phyloP scores from a whole-genome alignment of 306 rosid genomes.

The Hippophae gyantsensis region DNA sequence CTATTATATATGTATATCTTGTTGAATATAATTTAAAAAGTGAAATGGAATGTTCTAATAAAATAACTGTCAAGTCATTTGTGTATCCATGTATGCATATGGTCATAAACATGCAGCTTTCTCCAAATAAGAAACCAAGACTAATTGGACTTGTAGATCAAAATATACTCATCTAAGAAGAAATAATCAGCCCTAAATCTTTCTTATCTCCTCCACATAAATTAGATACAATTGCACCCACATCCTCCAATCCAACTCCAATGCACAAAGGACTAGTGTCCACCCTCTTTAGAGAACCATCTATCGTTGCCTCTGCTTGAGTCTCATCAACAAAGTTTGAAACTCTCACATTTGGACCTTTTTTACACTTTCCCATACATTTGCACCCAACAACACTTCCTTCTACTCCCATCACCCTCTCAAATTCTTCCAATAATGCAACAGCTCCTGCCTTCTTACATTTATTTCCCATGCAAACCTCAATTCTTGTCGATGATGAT shows the following conservation, averaged over 20 bases:
- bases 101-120: too few species aligned
- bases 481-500: constrained; percentile 40
- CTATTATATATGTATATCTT: too few species aligned
- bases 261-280: constrained; percentile 46
- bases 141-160: neutral
- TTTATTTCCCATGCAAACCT: constrained; percentile 87
- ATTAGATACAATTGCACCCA: constrained; percentile 48
- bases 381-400: constrained; percentile 65
- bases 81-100: too few species aligned
- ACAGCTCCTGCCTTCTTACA: constrained; percentile 62
- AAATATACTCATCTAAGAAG: neutral
- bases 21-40: too few species aligned
- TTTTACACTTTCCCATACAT: constrained; percentile 92
- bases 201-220: constrained; percentile 28
- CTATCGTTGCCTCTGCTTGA: constrained; percentile 20
- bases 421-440: constrained; percentile 58
- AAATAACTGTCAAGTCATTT: too few species aligned
- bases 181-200: constrained; percentile 23
- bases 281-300: neutral
- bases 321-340: constrained; percentile 17
- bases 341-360: constrained; percentile 78
- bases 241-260: constrained; percentile 80
- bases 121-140: neutral
- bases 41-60: too few species aligned
- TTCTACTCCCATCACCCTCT: constrained; percentile 45